Evolutionary conservation across 495 filamentous ascomycete genomes (phyloP).

Genomic region (Patellaria atrata): DNA sequence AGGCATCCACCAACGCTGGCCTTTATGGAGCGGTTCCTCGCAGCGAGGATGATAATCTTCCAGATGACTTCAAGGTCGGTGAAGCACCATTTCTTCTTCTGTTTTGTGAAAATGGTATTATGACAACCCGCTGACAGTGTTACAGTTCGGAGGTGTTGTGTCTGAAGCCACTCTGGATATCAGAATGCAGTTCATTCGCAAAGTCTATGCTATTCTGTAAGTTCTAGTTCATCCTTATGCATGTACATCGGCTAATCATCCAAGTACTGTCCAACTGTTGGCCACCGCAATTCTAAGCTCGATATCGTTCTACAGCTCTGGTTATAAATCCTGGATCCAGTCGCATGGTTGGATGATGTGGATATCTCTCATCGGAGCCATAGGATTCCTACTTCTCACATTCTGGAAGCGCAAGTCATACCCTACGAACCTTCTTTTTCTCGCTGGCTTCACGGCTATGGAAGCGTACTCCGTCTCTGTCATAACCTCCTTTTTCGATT

Average conservation of each 20-base stretch:
- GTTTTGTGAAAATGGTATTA: slow-evolving; percentile 1
- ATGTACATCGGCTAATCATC: slow-evolving; percentile 9
- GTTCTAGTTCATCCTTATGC: slow-evolving; percentile 14
- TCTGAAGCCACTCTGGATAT: slow-evolving; percentile 89
- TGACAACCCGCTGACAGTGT: slow-evolving; percentile 3
- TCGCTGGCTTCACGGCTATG: slow-evolving; percentile 75
- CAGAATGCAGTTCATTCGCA: slow-evolving; percentile 94
- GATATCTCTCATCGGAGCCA: slow-evolving; percentile 62
- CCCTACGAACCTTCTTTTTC: slow-evolving; percentile 85
- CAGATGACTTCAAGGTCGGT: slow-evolving; percentile 88
- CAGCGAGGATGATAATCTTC: slow-evolving; percentile 77
- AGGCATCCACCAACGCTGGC: slow-evolving; percentile 32
- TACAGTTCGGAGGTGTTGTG: slow-evolving; percentile 73
- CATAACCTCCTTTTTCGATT: slow-evolving; percentile 74
- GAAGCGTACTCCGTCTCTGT: slow-evolving; percentile 92
- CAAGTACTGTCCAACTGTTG: slow-evolving; percentile 72
- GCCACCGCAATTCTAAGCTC: slow-evolving; percentile 68
- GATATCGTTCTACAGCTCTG: slow-evolving; percentile 65
- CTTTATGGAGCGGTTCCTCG: slow-evolving; percentile 51
- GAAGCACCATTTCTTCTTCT: neutral
- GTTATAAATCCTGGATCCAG: slow-evolving; percentile 83
- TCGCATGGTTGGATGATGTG: slow-evolving; percentile 71
- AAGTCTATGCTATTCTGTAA: slow-evolving; percentile 75
- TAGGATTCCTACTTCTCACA: slow-evolving; percentile 72
- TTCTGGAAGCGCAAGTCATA: slow-evolving; percentile 98